These are phyloP conservation scores for Lipomyces sp. DNA, from an alignment of 805 yeast species.

Conservation along the genomic window DNA sequence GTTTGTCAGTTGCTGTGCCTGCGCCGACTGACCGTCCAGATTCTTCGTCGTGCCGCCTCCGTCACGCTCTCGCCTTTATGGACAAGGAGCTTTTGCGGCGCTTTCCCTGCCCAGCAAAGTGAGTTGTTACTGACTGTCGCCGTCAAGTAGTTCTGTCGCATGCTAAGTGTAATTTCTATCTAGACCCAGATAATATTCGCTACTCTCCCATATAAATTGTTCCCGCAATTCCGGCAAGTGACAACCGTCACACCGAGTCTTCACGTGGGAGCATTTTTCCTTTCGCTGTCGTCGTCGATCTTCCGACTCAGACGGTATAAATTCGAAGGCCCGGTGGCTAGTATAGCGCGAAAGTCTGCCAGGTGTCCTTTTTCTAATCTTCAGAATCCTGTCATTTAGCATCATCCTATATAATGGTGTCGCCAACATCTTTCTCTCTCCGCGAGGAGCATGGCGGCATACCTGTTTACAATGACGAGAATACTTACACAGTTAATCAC, in stretches of 20 bases:
- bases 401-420: slow-evolving; percentile 15
- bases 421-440: slow-evolving; percentile 15
- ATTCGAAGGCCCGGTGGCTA: slow-evolving; percentile 11
- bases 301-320: slow-evolving; percentile 2
- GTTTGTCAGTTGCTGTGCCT: background rate
- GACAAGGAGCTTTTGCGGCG: slow-evolving; percentile 47
- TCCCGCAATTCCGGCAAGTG: background rate
- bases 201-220: background rate
- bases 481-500: slow-evolving; percentile 64
- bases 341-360: background rate
- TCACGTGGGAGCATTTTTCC: slow-evolving; percentile 12
- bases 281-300: slow-evolving; percentile 8
- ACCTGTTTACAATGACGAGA: slow-evolving; percentile 21
- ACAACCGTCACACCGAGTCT: background rate
- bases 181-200: slow-evolving; percentile 26
- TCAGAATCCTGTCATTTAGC: background rate
- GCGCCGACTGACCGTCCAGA: background rate
- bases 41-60: background rate
- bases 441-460: slow-evolving; percentile 10
- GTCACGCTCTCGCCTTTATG: slow-evolving; percentile 39
- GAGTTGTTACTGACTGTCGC: slow-evolving; percentile 10
- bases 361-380: background rate
- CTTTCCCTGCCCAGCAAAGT: slow-evolving; percentile 47
- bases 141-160: background rate
- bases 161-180: background rate